phyloP scores from a whole-genome alignment of 208 protist species.

The Porcisia deanei region DNA sequence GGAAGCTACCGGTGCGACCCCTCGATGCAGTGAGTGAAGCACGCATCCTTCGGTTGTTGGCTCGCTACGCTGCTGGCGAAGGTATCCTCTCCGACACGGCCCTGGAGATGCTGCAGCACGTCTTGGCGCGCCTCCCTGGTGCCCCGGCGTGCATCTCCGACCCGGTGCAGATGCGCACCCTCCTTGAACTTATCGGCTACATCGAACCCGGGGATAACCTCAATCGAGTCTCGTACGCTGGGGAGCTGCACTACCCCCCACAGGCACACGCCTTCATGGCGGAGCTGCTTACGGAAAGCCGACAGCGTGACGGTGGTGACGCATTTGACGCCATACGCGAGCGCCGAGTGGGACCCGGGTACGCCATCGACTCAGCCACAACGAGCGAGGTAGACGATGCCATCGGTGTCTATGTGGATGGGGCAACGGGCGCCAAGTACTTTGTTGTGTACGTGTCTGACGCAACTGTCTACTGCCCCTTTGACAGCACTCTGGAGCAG shows the following conservation, averaged over 20 bases:
- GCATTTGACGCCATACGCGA: conserved; percentile 69
- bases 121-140: conserved; percentile 50
- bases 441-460: conserved; percentile 91
- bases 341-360: conserved; percentile 45
- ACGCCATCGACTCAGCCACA: conserved; percentile 88
- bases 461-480: conserved; percentile 87
- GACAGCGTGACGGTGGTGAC: conserved; percentile 67
- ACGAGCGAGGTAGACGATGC: conserved; percentile 92
- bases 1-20: conserved; percentile 58
- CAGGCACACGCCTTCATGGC: conserved; percentile 63
- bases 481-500: conserved; percentile 78
- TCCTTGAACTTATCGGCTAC: conserved; percentile 67
- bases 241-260: conserved; percentile 67
- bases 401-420: conserved; percentile 74
- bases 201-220: conserved; percentile 75
- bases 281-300: conserved; percentile 36
- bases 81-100: conserved; percentile 62
- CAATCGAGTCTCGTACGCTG: conserved; percentile 58
- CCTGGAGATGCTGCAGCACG: conserved; percentile 49
- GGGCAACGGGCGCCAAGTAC: conserved; percentile 51
- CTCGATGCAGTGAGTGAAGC: conserved; percentile 69
- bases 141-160: conserved; percentile 42
- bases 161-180: conserved; percentile 55
- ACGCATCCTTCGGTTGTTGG: conserved; percentile 76
- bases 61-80: conserved; percentile 73